Evolutionary conservation across 2,329 filamentous ascomycete species (phyloP), one percentile per base, ranked within the genome.

Genomic region (Penicillium sp.): DNA sequence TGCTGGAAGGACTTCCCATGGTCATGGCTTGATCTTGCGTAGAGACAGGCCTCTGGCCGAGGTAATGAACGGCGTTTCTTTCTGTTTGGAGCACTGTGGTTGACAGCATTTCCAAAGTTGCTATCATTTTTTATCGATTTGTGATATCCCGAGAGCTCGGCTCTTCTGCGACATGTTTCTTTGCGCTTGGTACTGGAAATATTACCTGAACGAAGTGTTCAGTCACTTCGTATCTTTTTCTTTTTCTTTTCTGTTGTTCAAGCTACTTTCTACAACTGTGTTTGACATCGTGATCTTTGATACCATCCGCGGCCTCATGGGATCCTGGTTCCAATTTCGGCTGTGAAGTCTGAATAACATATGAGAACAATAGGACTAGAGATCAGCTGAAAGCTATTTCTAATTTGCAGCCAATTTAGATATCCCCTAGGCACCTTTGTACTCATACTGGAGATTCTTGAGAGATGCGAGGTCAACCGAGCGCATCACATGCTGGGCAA

Each of bases 361-460:
- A 5, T 27, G 24, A 27, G 5, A 27, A 6, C 24, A 27, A 6
- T 27, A 8, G 8, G 24, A 27, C 24, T 6, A 8, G 24, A 27
- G 24, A 27, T 27, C 24, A 27, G 24, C 24, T 8, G 8, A 27
- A 27, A 6, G 24, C 24, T 27, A 27, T 27, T 27, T 27, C 24
- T 27, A 2, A 8, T 8, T 27, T 27, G 24, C 24, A 6, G 8
- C 24, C 24, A 5, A 27, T 5, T 8, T 27, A 27, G 24, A 27
- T 27, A 27, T 6, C 8, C 24, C 24, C 47, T 69, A 75, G 24
- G 72, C 75, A 32, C 75, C 75, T 62, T 77, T 77, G 52, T 74
- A 76, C 31, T 68, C 68, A 56, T 77, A 77, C 38, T 69, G 71
- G 43, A 77, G 68, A 53, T 66, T 61, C 55, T 76, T 71, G 36